These are phyloP conservation scores for Quercus mongolica DNA, from an alignment of 306 rosid species.

Conservation along the genomic window DNA sequence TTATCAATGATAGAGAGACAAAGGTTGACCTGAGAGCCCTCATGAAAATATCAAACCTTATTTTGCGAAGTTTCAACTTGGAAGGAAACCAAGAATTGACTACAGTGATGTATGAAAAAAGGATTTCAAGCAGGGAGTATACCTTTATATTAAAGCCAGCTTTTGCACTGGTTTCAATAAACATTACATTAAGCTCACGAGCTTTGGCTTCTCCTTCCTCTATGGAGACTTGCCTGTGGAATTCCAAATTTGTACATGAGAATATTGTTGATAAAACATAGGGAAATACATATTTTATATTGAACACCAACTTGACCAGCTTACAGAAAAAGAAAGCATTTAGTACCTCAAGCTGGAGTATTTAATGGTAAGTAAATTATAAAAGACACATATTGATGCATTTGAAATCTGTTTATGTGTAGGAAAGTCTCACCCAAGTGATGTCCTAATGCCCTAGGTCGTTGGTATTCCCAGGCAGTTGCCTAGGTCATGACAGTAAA, in stretches of 20 bases:
- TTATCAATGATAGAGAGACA: not conserved
- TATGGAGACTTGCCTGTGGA: constrained; percentile 41
- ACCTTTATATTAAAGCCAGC: constrained; percentile 44
- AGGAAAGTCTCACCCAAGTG: not conserved
- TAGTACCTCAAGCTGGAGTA: not conserved
- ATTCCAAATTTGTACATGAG: not conserved
- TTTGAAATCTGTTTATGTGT: not conserved
- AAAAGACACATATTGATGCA: not conserved
- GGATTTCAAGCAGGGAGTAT: not conserved
- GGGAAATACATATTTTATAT: not conserved
- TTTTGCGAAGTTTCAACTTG: not conserved
- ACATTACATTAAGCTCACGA: constrained; percentile 41
- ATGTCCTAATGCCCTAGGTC: not conserved
- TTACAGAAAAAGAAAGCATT: not conserved
- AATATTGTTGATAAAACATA: constrained; percentile 1
- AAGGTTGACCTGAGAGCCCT: not conserved
- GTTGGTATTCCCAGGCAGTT: not conserved
- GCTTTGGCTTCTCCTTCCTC: constrained; percentile 52
- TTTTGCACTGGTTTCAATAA: constrained; percentile 45
- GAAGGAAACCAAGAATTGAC: not conserved
- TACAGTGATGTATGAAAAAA: not conserved
- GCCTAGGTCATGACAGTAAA: not conserved
- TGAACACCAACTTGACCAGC: not conserved
- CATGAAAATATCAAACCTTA: not conserved
- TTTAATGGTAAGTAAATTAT: not conserved